Evolutionary conservation across 768 basidiomycete genomes (phyloP).

Genomic region (Lactarius evosmus): DNA sequence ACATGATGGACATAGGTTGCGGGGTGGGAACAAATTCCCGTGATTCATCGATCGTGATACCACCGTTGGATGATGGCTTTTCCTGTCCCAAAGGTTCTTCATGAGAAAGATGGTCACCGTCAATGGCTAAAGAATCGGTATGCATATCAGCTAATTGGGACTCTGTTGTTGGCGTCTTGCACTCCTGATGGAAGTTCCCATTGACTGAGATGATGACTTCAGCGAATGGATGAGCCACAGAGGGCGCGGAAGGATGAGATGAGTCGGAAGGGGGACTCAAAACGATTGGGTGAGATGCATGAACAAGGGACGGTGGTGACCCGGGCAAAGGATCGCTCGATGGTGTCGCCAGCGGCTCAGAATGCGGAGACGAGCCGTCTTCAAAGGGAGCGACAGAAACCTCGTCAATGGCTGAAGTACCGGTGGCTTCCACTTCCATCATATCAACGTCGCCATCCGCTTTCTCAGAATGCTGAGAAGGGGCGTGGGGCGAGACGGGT

Average conservation of each 20-base stretch:
- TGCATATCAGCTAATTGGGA: conserved; percentile 4
- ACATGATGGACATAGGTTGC: background rate
- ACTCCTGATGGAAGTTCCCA: conserved; percentile 7
- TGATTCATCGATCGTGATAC: background rate
- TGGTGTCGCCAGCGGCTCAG: conserved; percentile 18
- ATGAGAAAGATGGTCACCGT: conserved; percentile 1
- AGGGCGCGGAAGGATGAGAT: conserved; percentile 5
- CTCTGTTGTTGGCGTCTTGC: conserved; percentile 3
- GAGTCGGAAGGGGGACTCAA: conserved; percentile 6
- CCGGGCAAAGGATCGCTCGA: conserved; percentile 19
- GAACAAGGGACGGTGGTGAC: background rate
- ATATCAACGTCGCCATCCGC: conserved; percentile 18
- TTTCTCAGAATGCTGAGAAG: conserved; percentile 15
- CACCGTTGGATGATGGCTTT: background rate
- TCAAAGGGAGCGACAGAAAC: conserved; percentile 8
- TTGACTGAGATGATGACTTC: conserved; percentile 16
- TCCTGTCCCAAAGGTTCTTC: background rate
- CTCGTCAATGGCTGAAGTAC: conserved; percentile 5
- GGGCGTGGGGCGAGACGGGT: background rate
- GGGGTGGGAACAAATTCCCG: background rate
- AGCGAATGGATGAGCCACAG: conserved; percentile 1
- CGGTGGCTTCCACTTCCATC: conserved; percentile 11
- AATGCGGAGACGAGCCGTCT: conserved; percentile 15
- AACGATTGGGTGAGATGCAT: conserved; percentile 10
- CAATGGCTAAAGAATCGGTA: background rate